Evolutionary conservation across 2,329 filamentous ascomycete species (phyloP), one percentile per base, ranked within the genome.

Genomic region (Cladosporium sp.): DNA sequence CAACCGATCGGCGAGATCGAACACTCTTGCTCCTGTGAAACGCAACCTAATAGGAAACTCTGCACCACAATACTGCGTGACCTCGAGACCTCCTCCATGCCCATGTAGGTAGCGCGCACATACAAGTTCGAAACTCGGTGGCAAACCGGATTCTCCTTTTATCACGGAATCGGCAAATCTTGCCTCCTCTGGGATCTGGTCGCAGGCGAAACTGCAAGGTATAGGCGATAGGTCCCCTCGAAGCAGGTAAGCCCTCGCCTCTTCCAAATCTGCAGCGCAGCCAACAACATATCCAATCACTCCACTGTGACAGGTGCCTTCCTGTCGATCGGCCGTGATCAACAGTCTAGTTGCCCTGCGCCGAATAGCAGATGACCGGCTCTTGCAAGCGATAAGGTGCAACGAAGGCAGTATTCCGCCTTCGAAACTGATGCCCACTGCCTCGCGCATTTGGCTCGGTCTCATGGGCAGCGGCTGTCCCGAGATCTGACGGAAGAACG

Each of bases 311-410:
- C 44, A 49, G 6, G 45, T 47, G 2, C 42, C 42, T 12, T 56
- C 53, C 10, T 32, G 42, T 7, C 53, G 24, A 19, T 49, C 34
- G 4, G 42, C 42, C 5, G 17, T 12, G 20, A 42, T 13, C 32
- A 56, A 34, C 5, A 56, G 12, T 22, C 6, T 20, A 9, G 17
- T 32, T 1, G 53, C 53, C 39, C 53, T 44, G 13, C 42, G 45
- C 17, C 53, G 22, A 17, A 49, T 40, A 1, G 20, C 34, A 22
- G 45, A 49, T 7, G 34, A 39, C 9, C 53, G 44, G 19, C 42
- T 39, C 34, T 56, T 56, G 32, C 42, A 48, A 17, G 53, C 53
- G 10, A 56, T 49, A 13, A 56, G 42, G 35, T 56, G 53, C 10
- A 56, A 34, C 5, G 53, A 34, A 1, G 24, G 53, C 4, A 56